These are phyloP conservation scores for Trifolium dubium DNA, from an alignment of 306 rosid species.

Conservation along the genomic window DNA sequence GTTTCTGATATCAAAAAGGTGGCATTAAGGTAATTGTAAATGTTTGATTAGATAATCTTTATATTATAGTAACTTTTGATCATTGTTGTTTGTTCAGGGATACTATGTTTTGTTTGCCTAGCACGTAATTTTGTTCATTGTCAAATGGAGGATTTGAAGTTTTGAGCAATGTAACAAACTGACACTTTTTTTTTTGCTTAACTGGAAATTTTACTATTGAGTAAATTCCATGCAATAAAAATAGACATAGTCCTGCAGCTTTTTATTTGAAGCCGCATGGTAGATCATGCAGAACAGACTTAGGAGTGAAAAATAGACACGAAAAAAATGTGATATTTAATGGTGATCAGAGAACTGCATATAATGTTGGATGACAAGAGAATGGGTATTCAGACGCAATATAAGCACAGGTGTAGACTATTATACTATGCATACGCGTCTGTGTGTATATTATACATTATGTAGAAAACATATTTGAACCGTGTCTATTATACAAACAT, in stretches of 20 bases:
- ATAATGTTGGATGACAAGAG: conserved; percentile 27
- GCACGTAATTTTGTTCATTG: neutral
- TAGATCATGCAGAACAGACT: neutral
- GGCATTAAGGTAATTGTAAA: conserved; percentile 34
- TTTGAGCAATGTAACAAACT: too few relatives aligned
- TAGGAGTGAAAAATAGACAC: conserved; percentile 8
- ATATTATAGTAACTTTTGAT: conserved; percentile 18
- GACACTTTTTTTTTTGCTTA: too few relatives aligned
- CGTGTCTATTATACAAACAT: conserved; percentile 19
- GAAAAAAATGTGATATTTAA: conserved; percentile 9
- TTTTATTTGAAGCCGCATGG: neutral
- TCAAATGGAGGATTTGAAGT: too few relatives aligned
- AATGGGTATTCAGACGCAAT: conserved; percentile 30
- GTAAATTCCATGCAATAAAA: neutral
- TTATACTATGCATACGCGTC: conserved; percentile 13
- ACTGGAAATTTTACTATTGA: neutral
- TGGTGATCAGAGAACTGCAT: conserved; percentile 25
- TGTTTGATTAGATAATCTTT: conserved; percentile 25
- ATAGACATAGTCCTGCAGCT: neutral
- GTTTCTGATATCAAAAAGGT: conserved; percentile 37
- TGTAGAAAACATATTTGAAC: conserved; percentile 28
- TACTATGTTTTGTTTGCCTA: conserved; percentile 30
- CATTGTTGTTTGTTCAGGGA: conserved; percentile 29
- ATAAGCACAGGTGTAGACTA: conserved; percentile 37
- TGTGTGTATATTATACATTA: conserved; percentile 14